A percentile compares a stretch with the other conserved stretches of the same genome.
Evolutionary conservation across 2,329 filamentous ascomycete species (phyloP).

Genomic region (Talaromyces atroroseus): DNA sequence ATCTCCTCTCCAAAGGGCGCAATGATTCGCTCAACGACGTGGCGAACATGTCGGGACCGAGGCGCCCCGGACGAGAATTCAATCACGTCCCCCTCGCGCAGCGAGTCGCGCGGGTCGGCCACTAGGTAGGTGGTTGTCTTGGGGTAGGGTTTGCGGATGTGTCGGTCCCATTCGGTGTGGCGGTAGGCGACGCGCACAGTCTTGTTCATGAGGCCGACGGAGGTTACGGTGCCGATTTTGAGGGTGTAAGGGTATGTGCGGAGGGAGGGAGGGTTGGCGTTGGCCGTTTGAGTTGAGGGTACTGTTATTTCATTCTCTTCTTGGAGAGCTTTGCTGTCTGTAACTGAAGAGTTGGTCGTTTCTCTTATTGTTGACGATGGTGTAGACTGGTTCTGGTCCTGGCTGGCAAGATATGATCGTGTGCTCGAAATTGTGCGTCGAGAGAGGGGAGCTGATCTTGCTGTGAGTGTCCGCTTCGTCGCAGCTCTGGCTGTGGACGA

Average conservation of each 20-base stretch:
- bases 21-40: constrained; percentile 40
- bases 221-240: constrained; percentile 36
- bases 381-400: not conserved
- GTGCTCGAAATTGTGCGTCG: constrained; percentile 4
- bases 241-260: constrained; percentile 31
- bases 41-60: constrained; percentile 33
- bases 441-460: not conserved
- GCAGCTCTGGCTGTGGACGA: constrained; percentile 1
- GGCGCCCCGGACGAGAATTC: constrained; percentile 39
- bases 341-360: not conserved
- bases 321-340: not conserved
- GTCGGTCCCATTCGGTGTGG: constrained; percentile 30
- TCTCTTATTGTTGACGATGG: not conserved
- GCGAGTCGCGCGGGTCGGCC: constrained; percentile 36
- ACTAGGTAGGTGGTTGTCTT: constrained; percentile 31
- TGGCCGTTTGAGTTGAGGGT: not conserved
- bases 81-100: constrained; percentile 41
- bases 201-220: constrained; percentile 38
- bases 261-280: constrained; percentile 19
- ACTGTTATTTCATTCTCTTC: not conserved
- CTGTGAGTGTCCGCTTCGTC: not conserved
- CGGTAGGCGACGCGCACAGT: constrained; percentile 35
- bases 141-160: constrained; percentile 35
- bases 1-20: constrained; percentile 35
- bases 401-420: not conserved